Percentiles rank a stretch among this genome's conserved stretches.
Evolutionary conservation across 768 basidiomycete species (phyloP).

Genomic region (Calocera viscosa): DNA sequence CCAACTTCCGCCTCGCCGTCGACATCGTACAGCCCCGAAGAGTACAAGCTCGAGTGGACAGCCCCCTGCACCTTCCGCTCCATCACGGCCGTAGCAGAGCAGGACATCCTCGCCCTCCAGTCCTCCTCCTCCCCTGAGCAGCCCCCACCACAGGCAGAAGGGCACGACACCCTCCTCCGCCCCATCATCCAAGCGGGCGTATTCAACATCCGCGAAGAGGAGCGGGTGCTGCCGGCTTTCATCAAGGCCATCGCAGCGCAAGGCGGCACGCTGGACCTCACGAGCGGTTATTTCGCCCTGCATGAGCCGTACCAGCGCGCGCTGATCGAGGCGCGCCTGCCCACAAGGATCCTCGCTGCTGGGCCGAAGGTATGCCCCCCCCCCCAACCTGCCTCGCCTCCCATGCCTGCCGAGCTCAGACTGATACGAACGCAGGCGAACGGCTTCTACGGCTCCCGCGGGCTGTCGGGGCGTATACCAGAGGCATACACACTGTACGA

Average conservation of each 20-base stretch:
- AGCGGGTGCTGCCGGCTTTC: constrained; percentile 43
- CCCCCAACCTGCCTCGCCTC: background rate
- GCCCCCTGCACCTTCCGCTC: constrained; percentile 17
- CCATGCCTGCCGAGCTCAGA: no score
- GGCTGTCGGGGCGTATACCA: constrained; percentile 85
- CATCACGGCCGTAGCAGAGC: background rate
- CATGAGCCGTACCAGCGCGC: constrained; percentile 66
- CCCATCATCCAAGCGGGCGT: constrained; percentile 86
- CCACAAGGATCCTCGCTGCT: constrained; percentile 68
- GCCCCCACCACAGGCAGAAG: constrained; percentile 21
- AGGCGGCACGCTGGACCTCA: constrained; percentile 61
- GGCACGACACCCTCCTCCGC: constrained; percentile 43
- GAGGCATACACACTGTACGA: constrained; percentile 88
- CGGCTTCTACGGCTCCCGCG: constrained; percentile 82
- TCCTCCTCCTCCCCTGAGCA: background rate
- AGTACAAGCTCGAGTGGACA: constrained; percentile 54
- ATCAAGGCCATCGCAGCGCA: constrained; percentile 11
- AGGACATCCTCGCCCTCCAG: background rate
- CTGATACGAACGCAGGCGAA: constrained; percentile 52
- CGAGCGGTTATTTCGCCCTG: constrained; percentile 90
- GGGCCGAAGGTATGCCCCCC: constrained; percentile 56
- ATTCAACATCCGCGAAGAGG: constrained; percentile 77
- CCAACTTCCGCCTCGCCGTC: constrained; percentile 25
- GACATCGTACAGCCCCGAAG: constrained; percentile 23
- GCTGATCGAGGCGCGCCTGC: constrained; percentile 42